phyloP scores from a whole-genome alignment of 148 eudicot species.

The Rhododendron ovatum region DNA sequence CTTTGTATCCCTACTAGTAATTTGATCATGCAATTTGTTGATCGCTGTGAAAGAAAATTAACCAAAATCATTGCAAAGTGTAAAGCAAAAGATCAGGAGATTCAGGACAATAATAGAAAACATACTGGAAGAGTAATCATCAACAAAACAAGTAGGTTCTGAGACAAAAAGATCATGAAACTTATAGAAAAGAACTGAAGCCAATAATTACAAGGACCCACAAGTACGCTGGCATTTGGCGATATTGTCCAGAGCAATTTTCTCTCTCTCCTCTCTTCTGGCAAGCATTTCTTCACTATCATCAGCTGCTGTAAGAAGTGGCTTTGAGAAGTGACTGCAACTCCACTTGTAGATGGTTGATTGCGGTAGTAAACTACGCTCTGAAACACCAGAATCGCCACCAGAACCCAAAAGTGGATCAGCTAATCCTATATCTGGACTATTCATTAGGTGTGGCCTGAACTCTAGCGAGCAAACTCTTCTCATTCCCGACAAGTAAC shows the following conservation, averaged over 20 bases:
- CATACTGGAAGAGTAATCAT: not conserved
- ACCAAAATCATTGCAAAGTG: not conserved
- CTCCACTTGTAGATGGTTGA: conserved; percentile 96
- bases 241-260: conserved; percentile 60
- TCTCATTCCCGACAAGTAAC: conserved; percentile 72
- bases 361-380: conserved; percentile 87
- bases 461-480: conserved; percentile 91
- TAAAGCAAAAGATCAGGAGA: not conserved
- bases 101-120: not conserved
- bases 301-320: conserved; percentile 74
- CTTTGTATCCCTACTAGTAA: conserved; percentile 93
- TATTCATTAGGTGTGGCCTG: conserved; percentile 68
- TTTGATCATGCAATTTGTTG: conserved; percentile 65
- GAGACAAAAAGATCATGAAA: not conserved
- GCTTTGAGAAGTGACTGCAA: conserved; percentile 91
- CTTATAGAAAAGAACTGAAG: not conserved
- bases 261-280: conserved; percentile 78
- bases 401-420: conserved; percentile 72
- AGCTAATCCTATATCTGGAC: conserved; percentile 84
- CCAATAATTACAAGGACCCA: conserved; percentile 29
- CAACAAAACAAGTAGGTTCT: not conserved
- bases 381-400: conserved; percentile 34
- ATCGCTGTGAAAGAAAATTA: conserved; percentile 45
- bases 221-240: conserved; percentile 86
- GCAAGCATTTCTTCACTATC: conserved; percentile 67